Conservation (phyloP, 129 eudicot species). For the Pittosporum tobira region DNA sequence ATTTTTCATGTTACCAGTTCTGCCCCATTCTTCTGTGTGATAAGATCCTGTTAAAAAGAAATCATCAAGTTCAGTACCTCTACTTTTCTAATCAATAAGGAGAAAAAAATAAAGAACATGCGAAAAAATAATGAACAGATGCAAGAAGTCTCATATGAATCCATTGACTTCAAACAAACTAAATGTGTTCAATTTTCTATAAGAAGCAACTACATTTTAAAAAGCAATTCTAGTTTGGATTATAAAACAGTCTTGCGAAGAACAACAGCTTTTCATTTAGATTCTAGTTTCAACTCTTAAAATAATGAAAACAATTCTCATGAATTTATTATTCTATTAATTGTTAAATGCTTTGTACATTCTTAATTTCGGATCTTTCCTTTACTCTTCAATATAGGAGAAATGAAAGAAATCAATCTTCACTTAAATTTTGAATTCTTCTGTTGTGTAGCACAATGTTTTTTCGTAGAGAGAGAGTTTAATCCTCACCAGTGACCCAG, state of each 20-base stretch:
- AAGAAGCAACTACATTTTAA: not conserved
- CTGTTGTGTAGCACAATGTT: too few relatives aligned
- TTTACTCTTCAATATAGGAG: too few relatives aligned
- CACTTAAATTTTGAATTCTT: too few relatives aligned
- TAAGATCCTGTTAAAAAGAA: constrained; percentile 46
- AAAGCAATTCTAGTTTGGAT: not conserved
- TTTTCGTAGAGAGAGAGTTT: not conserved
- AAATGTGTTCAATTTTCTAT: not conserved
- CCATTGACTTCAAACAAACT: not conserved
- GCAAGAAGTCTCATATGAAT: not conserved
- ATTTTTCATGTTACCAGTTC: too few relatives aligned
- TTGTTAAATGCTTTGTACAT: too few relatives aligned
- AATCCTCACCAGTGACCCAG: constrained; percentile 68
- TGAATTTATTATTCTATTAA: too few relatives aligned
- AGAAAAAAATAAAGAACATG: not conserved
- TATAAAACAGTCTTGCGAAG: not conserved
- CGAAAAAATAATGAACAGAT: too few relatives aligned
- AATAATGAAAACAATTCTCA: too few relatives aligned
- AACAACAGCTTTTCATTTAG: not conserved
- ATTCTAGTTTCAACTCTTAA: not conserved
- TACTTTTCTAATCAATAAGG: not conserved
- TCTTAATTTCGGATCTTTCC: too few relatives aligned
- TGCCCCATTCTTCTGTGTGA: constrained; percentile 9
- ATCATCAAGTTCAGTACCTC: constrained; percentile 7
- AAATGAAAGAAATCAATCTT: too few relatives aligned